These are phyloP conservation scores for Ramalina peruviana DNA, from an alignment of 495 filamentous ascomycete genomes.

Conservation along the genomic window DNA sequence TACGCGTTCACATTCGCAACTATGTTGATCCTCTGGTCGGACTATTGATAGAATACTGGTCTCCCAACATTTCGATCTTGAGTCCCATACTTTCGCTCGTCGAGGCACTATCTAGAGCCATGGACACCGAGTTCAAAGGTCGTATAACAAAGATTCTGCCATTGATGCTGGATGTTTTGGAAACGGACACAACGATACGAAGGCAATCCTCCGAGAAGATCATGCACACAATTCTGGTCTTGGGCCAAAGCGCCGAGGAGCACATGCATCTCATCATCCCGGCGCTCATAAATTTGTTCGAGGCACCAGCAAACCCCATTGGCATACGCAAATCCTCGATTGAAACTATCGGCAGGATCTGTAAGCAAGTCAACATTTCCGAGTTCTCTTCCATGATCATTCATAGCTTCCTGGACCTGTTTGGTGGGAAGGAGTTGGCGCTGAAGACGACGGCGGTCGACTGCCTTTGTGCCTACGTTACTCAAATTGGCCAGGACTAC, in stretches of 20 bases:
- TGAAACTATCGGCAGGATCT: slow-evolving; percentile 88
- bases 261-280: slow-evolving; percentile 99
- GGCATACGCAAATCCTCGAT: slow-evolving; percentile 77
- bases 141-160: slow-evolving; percentile 81
- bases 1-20: slow-evolving; percentile 86
- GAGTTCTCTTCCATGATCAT: slow-evolving; percentile 93
- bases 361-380: slow-evolving; percentile 90
- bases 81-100: slow-evolving; percentile 81
- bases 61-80: slow-evolving; percentile 58
- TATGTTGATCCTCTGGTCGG: slow-evolving; percentile 72
- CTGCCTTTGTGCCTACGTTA: slow-evolving; percentile 86
- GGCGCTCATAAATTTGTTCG: slow-evolving; percentile 83
- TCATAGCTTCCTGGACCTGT: slow-evolving; percentile 70
- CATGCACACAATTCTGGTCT: slow-evolving; percentile 86
- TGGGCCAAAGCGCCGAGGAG: slow-evolving; percentile 90
- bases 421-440: slow-evolving; percentile 53
- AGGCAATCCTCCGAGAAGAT: slow-evolving; percentile 74
- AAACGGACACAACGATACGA: slow-evolving; percentile 60
- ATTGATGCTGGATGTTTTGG: slow-evolving; percentile 84
- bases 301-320: slow-evolving; percentile 63
- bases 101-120: slow-evolving; percentile 79
- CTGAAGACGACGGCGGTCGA: slow-evolving; percentile 80
- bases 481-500: slow-evolving; percentile 91
- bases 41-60: slow-evolving; percentile 78
- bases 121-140: slow-evolving; percentile 92